Evolutionary conservation across 345 rosid genomes (phyloP), one percentile per base, ranked within the genome.

Genomic region (Syzygium jambos): DNA sequence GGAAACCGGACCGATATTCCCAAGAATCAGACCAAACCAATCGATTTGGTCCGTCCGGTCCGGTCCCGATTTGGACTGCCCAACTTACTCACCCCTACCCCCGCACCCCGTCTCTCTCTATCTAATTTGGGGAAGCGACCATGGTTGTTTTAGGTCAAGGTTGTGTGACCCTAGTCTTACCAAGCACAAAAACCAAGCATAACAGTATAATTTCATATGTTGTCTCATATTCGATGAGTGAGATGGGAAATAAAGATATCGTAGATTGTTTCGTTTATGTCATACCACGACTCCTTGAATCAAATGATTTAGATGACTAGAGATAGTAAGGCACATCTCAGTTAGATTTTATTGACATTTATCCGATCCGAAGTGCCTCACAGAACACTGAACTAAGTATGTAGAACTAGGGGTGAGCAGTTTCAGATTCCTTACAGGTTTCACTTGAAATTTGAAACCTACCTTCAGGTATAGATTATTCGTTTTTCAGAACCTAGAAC

Each of bases 281-380:
- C 23, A 8, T 7, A 38, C 1, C 1, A 0, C 17, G 17, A 16
- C 6, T 68, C 12, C 17, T 68, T 4, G 0, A 1, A 30, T 65
- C 22, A 29, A 65, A 30, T 65, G 5, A 29, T 29, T 65, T 1
- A 2, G 9, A 9, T 21, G 19, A 68, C 17, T 21, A 68, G 17
- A 30, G 43, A 21, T 1, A 0, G 78, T 15, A 23, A 4, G 23
- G 6, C 3, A 10, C 43, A 30, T 10, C 22, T 1, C 30, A 30
- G 4, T 8, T 3, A 21, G 23, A 65, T 30, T 65, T 30, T 30
- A 16, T 65, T 6, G 0, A 30, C 78, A 17, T 9, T 16, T 16
- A 17, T 17, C 68, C 3, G 2, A 68, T 68, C 11, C 12, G 3
- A 68, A 16, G 43, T 38, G 41, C 19, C 22, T 17, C 23, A 2